These are phyloP conservation scores for Xenoacremonium recifei DNA, from an alignment of 2,329 filamentous ascomycete genomes.

Conservation along the genomic window DNA sequence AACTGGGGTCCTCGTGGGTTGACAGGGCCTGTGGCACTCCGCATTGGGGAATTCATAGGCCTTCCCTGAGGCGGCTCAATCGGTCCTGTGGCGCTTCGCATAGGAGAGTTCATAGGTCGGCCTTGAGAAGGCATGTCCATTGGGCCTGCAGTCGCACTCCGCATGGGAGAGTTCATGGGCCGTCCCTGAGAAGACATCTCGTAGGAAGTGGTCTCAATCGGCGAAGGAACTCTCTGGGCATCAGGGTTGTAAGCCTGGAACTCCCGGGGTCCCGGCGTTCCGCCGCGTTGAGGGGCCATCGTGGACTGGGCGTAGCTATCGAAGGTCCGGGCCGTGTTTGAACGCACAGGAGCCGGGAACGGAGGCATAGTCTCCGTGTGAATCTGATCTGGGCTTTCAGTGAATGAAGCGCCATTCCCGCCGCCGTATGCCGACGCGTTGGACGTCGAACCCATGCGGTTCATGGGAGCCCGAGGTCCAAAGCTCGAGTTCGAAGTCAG, in stretches of 20 bases:
- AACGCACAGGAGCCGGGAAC: constrained; percentile 33
- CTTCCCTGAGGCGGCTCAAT: too few relatives aligned
- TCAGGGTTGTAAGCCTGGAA: constrained; percentile 32
- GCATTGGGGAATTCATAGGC: too few relatives aligned
- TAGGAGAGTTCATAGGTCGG: too few relatives aligned
- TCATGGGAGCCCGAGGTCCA: constrained; percentile 14
- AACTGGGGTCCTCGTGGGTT: constrained; percentile 32
- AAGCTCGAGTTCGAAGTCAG: constrained; percentile 37
- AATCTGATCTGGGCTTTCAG: constrained; percentile 30
- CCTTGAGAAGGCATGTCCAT: too few relatives aligned
- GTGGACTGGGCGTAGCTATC: constrained; percentile 27
- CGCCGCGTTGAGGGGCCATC: constrained; percentile 4
- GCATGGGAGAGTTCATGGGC: constrained; percentile 25
- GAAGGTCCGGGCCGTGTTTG: constrained; percentile 30
- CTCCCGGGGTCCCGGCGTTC: constrained; percentile 16
- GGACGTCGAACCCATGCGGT: constrained; percentile 11
- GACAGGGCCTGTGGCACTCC: constrained; percentile 42
- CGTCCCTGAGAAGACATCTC: constrained; percentile 16
- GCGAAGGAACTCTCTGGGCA: constrained; percentile 32
- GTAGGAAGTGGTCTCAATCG: constrained; percentile 26
- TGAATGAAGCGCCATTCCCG: constrained; percentile 23
- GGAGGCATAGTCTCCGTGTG: constrained; percentile 24
- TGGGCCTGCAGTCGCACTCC: constrained; percentile 45
- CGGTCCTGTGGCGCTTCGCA: constrained; percentile 44
- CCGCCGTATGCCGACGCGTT: too few relatives aligned